These are phyloP conservation scores for Psilocybe cubensis DNA, from an alignment of 768 basidiomycete species.

Conservation along the genomic window DNA sequence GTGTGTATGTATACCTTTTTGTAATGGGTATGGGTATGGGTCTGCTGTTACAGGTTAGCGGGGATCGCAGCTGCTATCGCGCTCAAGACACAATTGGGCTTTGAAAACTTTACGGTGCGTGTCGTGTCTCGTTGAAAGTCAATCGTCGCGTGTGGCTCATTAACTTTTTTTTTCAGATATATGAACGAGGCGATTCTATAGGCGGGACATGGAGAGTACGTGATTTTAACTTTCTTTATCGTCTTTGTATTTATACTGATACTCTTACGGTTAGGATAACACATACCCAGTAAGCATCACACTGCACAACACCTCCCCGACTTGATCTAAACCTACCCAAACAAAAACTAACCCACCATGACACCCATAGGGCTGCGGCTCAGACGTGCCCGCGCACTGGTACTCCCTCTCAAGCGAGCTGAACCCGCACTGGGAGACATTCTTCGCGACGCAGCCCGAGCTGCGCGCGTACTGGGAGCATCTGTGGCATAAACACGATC, in stretches of 20 bases:
- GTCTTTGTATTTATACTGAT: not conserved
- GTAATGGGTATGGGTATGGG: no score
- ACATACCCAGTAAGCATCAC: slow-evolving; percentile 50
- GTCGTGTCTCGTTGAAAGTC: not conserved
- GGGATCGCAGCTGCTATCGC: slow-evolving; percentile 54
- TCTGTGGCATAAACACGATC: slow-evolving; percentile 47
- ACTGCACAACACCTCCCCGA: not conserved
- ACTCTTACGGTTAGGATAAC: slow-evolving; percentile 46
- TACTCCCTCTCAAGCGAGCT: slow-evolving; percentile 58
- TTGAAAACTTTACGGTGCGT: slow-evolving; percentile 52
- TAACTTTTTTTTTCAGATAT: slow-evolving; percentile 40
- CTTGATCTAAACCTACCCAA: no score
- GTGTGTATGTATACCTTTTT: no score
- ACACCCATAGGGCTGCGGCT: slow-evolving; percentile 55
- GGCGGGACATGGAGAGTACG: slow-evolving; percentile 64
- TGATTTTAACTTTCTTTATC: slow-evolving; percentile 8
- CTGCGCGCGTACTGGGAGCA: slow-evolving; percentile 53
- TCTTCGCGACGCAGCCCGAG: slow-evolving; percentile 52
- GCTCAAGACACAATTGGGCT: slow-evolving; percentile 45
- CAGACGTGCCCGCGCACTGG: slow-evolving; percentile 59
- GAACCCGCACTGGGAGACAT: slow-evolving; percentile 53
- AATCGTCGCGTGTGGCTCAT: not conserved
- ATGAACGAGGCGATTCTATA: slow-evolving; percentile 48
- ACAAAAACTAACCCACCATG: no score
- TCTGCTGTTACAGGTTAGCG: slow-evolving; percentile 34